Evolutionary conservation across 2,329 filamentous ascomycete genomes (phyloP).

Genomic region (Fusarium ramigenum): DNA sequence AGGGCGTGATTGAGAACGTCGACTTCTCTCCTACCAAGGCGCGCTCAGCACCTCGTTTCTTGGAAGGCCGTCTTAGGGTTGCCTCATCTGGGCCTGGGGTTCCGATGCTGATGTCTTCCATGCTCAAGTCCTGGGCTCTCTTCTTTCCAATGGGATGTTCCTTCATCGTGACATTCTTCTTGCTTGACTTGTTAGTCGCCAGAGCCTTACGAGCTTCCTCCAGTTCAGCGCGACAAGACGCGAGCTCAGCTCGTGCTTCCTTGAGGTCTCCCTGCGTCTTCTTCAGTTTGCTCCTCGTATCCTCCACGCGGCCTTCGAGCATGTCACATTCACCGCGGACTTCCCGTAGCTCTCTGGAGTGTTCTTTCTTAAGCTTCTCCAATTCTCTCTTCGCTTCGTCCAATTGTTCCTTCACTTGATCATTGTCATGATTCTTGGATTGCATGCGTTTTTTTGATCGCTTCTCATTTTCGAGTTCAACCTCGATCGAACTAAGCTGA

Average conservation of each 20-base stretch:
- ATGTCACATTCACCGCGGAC: slow-evolving; percentile 70
- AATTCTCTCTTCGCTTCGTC: slow-evolving; percentile 54
- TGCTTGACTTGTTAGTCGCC: slow-evolving; percentile 30
- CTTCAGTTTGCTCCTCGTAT: slow-evolving; percentile 71
- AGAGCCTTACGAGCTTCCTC: slow-evolving; percentile 42
- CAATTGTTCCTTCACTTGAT: slow-evolving; percentile 53
- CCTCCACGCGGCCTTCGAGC: slow-evolving; percentile 72
- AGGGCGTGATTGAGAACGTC: slow-evolving; percentile 92
- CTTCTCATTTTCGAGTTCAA: slow-evolving; percentile 83
- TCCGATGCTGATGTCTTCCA: slow-evolving; percentile 58
- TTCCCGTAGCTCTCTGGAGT: slow-evolving; percentile 66
- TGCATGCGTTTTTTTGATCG: slow-evolving; percentile 47
- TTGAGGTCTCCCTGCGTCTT: slow-evolving; percentile 78
- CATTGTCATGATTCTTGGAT: slow-evolving; percentile 49
- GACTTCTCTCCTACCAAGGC: slow-evolving; percentile 80
- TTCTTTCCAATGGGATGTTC: slow-evolving; percentile 56
- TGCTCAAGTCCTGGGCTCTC: slow-evolving; percentile 55
- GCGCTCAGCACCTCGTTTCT: slow-evolving; percentile 66
- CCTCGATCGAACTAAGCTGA: slow-evolving; percentile 79
- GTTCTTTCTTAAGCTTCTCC: slow-evolving; percentile 56
- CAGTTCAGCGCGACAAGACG: slow-evolving; percentile 54
- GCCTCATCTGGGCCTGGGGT: slow-evolving; percentile 57
- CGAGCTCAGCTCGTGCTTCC: slow-evolving; percentile 58
- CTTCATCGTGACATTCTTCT: slow-evolving; percentile 34
- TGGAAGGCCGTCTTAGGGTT: slow-evolving; percentile 55